These are phyloP conservation scores for Lasiosphaeris hirsuta DNA, from an alignment of 495 filamentous ascomycete genomes.

Conservation along the genomic window DNA sequence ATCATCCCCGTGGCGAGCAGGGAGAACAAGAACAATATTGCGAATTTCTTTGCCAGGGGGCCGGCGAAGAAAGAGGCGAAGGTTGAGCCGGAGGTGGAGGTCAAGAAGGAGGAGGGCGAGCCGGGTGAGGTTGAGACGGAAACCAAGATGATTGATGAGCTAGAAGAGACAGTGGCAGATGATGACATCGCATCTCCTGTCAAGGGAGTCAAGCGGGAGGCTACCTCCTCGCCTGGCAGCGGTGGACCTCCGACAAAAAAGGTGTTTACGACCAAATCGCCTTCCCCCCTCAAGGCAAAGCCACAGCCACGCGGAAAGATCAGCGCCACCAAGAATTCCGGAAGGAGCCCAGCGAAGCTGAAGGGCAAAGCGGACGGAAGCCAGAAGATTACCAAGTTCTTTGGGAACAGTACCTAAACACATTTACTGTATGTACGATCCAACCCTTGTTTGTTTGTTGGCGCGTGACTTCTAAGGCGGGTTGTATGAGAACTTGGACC, in stretches of 20 bases:
- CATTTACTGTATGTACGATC: not conserved
- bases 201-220: conserved; percentile 57
- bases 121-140: conserved; percentile 30
- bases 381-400: conserved; percentile 84
- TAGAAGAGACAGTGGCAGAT: conserved; percentile 9
- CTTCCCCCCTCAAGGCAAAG: conserved; percentile 18
- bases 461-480: not conserved
- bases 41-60: conserved; percentile 74
- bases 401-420: conserved; percentile 54
- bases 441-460: not conserved
- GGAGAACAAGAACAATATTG: conserved; percentile 88
- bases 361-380: conserved; percentile 55
- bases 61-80: conserved; percentile 33
- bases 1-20: conserved; percentile 76
- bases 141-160: conserved; percentile 29
- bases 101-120: conserved; percentile 27
- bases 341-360: conserved; percentile 35
- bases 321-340: conserved; percentile 47
- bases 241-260: conserved; percentile 47
- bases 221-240: conserved; percentile 33
- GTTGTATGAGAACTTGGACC: too few relatives aligned
- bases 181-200: conserved; percentile 17
- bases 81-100: conserved; percentile 26
- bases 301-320: conserved; percentile 23
- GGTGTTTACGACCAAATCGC: conserved; percentile 15